Base-by-base conservation (phyloP, 2,329 filamentous ascomycete genomes). In the Cercospora nicotianae region DNA sequence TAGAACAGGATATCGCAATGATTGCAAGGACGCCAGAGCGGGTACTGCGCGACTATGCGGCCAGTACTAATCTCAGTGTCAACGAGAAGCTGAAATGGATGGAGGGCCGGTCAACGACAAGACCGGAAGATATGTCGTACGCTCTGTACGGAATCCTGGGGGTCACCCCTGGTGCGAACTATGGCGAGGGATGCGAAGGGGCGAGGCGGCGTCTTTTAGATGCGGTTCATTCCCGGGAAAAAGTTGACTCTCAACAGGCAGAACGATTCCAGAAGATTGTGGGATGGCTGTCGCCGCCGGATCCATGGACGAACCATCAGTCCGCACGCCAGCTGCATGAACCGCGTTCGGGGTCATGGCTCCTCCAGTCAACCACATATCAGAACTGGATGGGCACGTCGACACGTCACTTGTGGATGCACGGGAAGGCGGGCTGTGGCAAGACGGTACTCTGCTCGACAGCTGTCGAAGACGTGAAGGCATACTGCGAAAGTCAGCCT, bases 241-340 rank as follows among this genome's bases (percentile, higher is more conserved):
- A 67, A 9, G n/a, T 70, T 12, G 51, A 16, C 20, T 28, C 33
- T 48, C 60, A 69, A 55, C 20, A 70, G 12, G 58, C 65, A 23
- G 70, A 70, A 5, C 58, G 63, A 36, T 69, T 65, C 28, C 42
- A 60, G 48, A 66, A 69, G 53, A 69, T 73, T 18, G 39, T 64
- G 3, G 57, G 53, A 12, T 75, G 68, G 73, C 67, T 74, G 9
- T 65, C 62, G n/a, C 67, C 67, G 16, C 51, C 71, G n/a, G 68
- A 74, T 66, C 72, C 72, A 7, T 72, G 62, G 63, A 70, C 60
- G 18, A 70, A 73, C 28, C 62, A 73, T 63, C 28, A 70, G n/a
- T n/a, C n/a, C n/a, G n/a, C n/a, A n/a, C n/a, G n/a, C n/a, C n/a
- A n/a, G n/a, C n/a, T n/a, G n/a, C n/a, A n/a, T n/a, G n/a, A n/a